Conservation (phyloP, 805 yeast species). For the Yarrowia deformans region DNA sequence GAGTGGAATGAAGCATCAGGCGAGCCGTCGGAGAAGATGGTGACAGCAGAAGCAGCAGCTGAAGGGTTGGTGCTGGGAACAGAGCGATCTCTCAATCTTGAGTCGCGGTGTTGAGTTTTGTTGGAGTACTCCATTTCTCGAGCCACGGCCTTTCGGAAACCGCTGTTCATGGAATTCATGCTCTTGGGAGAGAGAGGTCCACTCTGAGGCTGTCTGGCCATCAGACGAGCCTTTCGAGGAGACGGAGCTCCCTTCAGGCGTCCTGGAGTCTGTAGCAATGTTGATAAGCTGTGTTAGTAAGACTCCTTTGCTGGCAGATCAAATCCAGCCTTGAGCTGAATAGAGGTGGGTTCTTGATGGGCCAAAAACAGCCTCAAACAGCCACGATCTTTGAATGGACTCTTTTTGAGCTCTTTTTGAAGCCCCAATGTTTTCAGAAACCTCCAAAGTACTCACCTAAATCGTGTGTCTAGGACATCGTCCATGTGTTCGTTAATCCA, state of each 20-base stretch:
- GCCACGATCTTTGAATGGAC: background rate
- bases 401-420: too few species aligned
- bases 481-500: constrained; percentile 56
- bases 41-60: constrained; percentile 8
- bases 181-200: constrained; percentile 36
- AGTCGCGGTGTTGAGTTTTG: background rate
- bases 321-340: background rate
- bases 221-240: constrained; percentile 41
- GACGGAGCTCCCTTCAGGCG: constrained; percentile 42
- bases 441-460: constrained; percentile 44
- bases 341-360: background rate
- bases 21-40: constrained; percentile 14
- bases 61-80: constrained; percentile 2
- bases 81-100: background rate
- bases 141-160: constrained; percentile 19
- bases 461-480: constrained; percentile 48
- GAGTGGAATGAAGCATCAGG: constrained; percentile 31
- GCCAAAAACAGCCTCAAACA: background rate
- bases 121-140: constrained; percentile 8
- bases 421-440: too few species aligned
- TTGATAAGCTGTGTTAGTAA: constrained; percentile 17
- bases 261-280: constrained; percentile 47
- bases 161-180: constrained; percentile 27
- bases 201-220: constrained; percentile 15
- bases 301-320: background rate